Evolutionary conservation across 1,284 basidiomycete species (phyloP).

Genomic region (Sanghuangporus baumii): DNA sequence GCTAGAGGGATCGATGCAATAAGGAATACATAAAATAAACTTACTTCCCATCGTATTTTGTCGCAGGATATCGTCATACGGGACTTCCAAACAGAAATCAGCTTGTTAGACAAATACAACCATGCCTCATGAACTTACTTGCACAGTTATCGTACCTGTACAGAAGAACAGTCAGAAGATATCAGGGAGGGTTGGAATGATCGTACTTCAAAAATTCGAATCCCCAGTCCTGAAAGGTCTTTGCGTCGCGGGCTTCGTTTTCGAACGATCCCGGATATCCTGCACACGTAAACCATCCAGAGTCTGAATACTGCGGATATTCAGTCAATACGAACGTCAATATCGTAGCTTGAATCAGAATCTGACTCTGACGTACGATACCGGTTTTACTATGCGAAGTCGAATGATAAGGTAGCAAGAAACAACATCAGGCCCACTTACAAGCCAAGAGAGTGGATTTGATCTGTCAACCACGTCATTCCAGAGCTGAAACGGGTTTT

Average conservation of each 20-base stretch:
- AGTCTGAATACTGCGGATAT: constrained; percentile 39
- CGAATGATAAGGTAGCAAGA: neutral
- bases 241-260: constrained; percentile 41
- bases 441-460: constrained; percentile 43
- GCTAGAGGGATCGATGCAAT: neutral
- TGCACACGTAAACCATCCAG: constrained; percentile 48
- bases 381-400: constrained; percentile 39
- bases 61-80: constrained; percentile 40
- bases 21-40: constrained; percentile 19
- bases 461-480: constrained; percentile 40
- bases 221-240: constrained; percentile 45
- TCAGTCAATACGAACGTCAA: neutral
- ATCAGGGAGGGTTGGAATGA: neutral
- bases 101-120: neutral
- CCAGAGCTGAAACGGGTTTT: constrained; percentile 37
- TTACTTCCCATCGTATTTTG: constrained; percentile 44
- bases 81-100: constrained; percentile 30
- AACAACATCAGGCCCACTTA: constrained; percentile 26
- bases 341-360: constrained; percentile 29
- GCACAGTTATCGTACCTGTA: constrained; percentile 47
- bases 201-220: constrained; percentile 48
- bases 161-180: neutral
- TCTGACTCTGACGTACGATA: constrained; percentile 33
- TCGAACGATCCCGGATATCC: constrained; percentile 47
- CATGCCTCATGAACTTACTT: constrained; percentile 26